A percentile compares a stretch with the other conserved stretches of the same genome.
phyloP scores from a whole-genome alignment of 2,329 filamentous ascomycete species.

The Pleoardoris graminearum region DNA sequence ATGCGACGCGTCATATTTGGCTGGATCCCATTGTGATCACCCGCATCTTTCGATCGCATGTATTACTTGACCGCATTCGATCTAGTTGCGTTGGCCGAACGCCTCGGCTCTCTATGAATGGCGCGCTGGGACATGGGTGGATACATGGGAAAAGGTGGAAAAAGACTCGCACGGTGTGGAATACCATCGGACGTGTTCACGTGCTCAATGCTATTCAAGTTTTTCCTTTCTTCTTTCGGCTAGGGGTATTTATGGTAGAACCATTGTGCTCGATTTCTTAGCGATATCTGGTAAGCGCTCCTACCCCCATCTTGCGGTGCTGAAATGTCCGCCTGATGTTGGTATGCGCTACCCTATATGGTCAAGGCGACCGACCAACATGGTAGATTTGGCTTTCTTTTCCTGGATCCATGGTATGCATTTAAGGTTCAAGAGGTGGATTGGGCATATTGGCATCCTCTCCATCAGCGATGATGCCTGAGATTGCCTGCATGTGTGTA shows the following conservation, averaged over 20 bases:
- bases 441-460: background rate
- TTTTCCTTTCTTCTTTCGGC: conserved; percentile 3
- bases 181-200: conserved; percentile 10
- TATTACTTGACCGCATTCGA: background rate
- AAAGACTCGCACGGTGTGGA: conserved; percentile 8
- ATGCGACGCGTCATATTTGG: conserved; percentile 21
- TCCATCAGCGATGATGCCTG: background rate
- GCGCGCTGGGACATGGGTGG: background rate
- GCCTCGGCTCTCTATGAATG: conserved; percentile 1
- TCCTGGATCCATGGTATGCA: conserved; percentile 2
- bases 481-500: conserved; percentile 4
- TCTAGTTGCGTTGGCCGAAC: background rate
- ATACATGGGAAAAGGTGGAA: background rate
- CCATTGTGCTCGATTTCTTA: background rate
- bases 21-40: background rate
- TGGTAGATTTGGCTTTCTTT: background rate
- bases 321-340: conserved; percentile 21
- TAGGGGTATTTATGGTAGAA: conserved; percentile 2
- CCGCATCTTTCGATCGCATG: background rate
- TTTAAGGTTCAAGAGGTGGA: background rate
- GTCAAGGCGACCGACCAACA: background rate
- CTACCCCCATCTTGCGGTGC: conserved; percentile 14
- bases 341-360: background rate
- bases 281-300: background rate
- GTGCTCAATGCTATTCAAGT: conserved; percentile 1